A percentile compares a stretch with the other conserved stretches of the same genome.
phyloP scores from a whole-genome alignment of 2,329 filamentous ascomycete species.

The Apiospora arundinis region DNA sequence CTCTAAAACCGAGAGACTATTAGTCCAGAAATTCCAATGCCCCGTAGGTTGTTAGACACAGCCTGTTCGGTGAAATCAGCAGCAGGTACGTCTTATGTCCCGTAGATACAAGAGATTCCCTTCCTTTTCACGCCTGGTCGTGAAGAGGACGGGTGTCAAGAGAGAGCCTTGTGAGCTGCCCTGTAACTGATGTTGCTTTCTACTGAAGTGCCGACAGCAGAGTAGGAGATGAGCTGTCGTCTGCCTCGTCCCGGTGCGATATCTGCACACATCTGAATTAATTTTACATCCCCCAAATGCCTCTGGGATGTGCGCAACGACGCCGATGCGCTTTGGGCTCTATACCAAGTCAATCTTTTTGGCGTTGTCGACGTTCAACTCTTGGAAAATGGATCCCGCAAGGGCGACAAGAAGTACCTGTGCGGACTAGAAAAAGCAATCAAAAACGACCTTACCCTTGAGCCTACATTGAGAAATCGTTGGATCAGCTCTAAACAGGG shows the following conservation, averaged over 20 bases:
- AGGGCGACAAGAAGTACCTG: constrained; percentile 27
- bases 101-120: background rate
- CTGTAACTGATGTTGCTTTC: background rate
- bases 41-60: background rate
- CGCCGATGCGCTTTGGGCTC: constrained; percentile 36
- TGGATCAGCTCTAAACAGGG: constrained; percentile 11
- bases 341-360: constrained; percentile 31
- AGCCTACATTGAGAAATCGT: background rate
- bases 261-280: background rate
- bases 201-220: background rate
- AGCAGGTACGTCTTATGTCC: too few relatives aligned
- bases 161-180: background rate
- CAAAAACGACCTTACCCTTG: background rate
- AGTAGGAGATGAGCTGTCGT: background rate
- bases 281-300: constrained; percentile 30
- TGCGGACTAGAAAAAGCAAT: constrained; percentile 27
- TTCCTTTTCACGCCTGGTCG: background rate
- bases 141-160: background rate
- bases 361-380: constrained; percentile 39
- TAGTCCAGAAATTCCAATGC: background rate
- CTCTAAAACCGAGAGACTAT: background rate
- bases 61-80: background rate
- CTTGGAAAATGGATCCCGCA: constrained; percentile 35
- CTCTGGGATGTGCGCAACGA: constrained; percentile 37
- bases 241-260: background rate